Conservation (phyloP, 2,329 filamentous ascomycete species). For the Colletotrichum lini region DNA sequence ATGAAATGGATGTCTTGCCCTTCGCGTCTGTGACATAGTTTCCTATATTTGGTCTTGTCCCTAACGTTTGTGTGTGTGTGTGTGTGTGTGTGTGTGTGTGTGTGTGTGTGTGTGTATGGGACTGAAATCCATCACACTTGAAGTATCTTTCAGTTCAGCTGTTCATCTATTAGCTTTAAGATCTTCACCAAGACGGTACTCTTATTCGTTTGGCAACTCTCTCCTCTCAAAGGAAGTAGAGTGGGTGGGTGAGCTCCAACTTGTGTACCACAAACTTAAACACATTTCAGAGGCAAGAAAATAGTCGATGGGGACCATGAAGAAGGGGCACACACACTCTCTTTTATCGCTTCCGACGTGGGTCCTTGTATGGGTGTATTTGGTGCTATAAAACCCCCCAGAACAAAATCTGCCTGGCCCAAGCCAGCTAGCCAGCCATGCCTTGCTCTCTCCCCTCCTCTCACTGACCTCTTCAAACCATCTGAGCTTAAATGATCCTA, state of each 20-base stretch:
- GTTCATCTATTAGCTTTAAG: no score
- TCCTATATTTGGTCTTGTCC: background rate
- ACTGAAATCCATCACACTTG: no score
- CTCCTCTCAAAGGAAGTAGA: background rate
- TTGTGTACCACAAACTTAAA: background rate
- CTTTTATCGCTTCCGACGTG: background rate
- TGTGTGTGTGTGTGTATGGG: background rate
- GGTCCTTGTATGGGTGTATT: background rate
- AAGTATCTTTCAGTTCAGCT: no score
- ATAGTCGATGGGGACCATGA: background rate
- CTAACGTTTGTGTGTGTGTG: no score
- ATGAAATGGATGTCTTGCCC: slow-evolving; percentile 41
- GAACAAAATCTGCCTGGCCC: no score
- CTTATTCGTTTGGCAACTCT: no score
- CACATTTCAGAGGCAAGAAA: background rate
- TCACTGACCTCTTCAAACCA: background rate
- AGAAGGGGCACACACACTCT: background rate
- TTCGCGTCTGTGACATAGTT: slow-evolving; percentile 12
- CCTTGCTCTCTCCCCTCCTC: background rate
- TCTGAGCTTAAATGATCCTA: background rate
- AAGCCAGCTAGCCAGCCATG: background rate
- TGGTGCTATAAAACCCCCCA: background rate
- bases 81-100: background rate
- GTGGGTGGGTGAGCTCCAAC: background rate
- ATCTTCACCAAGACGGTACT: no score